These are phyloP conservation scores for Leptodermis oblonga DNA, from an alignment of 257 asterid species.

Conservation along the genomic window DNA sequence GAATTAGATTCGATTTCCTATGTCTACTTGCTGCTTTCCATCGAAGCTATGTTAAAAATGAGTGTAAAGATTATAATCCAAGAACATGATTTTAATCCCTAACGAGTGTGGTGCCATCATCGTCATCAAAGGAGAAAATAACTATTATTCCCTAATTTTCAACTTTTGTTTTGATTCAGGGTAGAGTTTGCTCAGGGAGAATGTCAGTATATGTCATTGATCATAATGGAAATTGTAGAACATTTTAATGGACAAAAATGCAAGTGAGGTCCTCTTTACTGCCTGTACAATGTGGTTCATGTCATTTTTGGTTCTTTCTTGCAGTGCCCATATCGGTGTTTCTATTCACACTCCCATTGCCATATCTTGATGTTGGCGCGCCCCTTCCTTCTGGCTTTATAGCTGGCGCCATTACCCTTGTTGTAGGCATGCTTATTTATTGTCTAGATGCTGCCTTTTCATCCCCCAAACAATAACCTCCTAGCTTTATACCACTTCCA, in stretches of 20 bases:
- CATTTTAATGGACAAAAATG: not conserved
- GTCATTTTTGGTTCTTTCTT: constrained; percentile 14
- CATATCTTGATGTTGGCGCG: constrained; percentile 79
- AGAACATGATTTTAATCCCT: not conserved
- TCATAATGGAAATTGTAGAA: not conserved
- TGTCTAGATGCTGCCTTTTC: constrained; percentile 54
- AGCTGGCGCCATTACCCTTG: constrained; percentile 62
- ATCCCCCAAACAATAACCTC: constrained; percentile 26
- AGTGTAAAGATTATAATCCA: not conserved
- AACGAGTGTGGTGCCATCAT: not conserved
- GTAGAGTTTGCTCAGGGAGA: not conserved
- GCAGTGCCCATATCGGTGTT: constrained; percentile 84
- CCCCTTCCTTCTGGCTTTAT: constrained; percentile 88
- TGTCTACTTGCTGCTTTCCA: not conserved
- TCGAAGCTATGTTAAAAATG: too few relatives aligned
- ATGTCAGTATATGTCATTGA: not conserved
- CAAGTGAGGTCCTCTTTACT: not conserved
- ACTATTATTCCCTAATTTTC: not conserved
- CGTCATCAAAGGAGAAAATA: not conserved
- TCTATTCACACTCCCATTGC: constrained; percentile 85
- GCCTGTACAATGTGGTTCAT: constrained; percentile 9
- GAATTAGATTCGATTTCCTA: not conserved
- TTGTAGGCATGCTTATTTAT: constrained; percentile 62
- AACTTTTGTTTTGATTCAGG: not conserved
- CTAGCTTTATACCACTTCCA: not conserved